Base-by-base conservation (phyloP, 176 grass and related monocot genomes). In the Oropetium thomaeum region DNA sequence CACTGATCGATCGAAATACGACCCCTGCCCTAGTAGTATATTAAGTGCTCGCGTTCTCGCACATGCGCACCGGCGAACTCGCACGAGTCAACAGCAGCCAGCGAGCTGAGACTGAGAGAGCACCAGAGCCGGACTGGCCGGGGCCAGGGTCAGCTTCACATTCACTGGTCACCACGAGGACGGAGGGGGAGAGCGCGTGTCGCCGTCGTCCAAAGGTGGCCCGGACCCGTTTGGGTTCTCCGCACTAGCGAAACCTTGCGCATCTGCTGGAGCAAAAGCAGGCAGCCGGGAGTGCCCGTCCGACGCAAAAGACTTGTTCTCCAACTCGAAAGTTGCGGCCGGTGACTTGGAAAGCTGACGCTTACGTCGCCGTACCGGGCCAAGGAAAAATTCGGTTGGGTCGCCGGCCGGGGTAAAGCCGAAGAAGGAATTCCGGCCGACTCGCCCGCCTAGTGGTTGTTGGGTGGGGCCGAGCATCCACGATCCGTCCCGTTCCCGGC, bases 301-400 rank as follows among this genome's bases (percentile, higher is more conserved):
- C 80, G 61, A 87, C 80, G 70, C 85, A 83, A 87, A 87, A 87
- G 85, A 38, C 42, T 49, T 68, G 72, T 54, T 10, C 75, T 79
- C 80, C 86, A 29, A 64, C 86, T 10, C 69, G 28, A 88, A 88
- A 88, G 86, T 27, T 14, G 70, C 54, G 6, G 41, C 29, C 70
- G 55, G 86, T 88, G 86, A 88, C 75, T 88, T 61, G 86, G 81
- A 88, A 84, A 88, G 86, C 69, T 76, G 62, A 35, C 69, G 62
- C 28, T 62, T 42, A 83, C 80, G 80, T 79, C 52, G n/a, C 69
- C 62, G 69, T 68, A 74, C 54, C 63, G 63, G 58, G 13, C 25
- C 44, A 37, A 42, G n/a, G n/a, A 60, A 77, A 55, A 70, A 65
- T 51, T 64, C 58, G 59, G 67, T 71, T 72, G 37, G 80, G 7